These are phyloP conservation scores for Aspergillus ibericus DNA, from an alignment of 2,329 filamentous ascomycete species.

Conservation along the genomic window DNA sequence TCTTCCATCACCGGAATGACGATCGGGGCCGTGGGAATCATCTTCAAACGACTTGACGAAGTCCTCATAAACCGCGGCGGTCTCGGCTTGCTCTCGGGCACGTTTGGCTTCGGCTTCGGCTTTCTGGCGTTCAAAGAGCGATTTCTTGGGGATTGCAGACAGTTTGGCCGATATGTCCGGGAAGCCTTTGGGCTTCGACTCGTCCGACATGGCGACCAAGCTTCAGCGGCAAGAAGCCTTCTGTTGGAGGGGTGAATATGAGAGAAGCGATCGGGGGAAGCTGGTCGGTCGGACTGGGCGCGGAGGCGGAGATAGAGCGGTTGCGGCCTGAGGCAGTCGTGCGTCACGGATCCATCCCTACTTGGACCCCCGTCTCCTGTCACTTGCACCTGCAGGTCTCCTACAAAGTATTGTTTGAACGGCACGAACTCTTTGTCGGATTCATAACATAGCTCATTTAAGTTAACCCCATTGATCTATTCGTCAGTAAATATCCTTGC, in stretches of 20 bases:
- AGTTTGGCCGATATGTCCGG: conserved; percentile 76
- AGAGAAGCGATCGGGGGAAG: conserved; percentile 6
- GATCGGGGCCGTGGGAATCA: conserved; percentile 30
- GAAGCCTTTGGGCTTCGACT: conserved; percentile 51
- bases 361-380: too few relatives aligned
- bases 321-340: not conserved
- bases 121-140: conserved; percentile 82
- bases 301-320: not conserved
- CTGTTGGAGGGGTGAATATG: conserved; percentile 6
- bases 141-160: conserved; percentile 77
- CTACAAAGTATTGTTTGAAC: too few relatives aligned
- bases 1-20: conserved; percentile 25
- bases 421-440: too few relatives aligned
- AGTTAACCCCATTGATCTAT: too few relatives aligned
- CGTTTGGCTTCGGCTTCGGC: conserved; percentile 88
- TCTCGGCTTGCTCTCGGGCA: conserved; percentile 79
- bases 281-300: not conserved
- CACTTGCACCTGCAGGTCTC: too few relatives aligned
- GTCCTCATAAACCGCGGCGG: conserved; percentile 79
- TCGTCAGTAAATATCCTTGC: too few relatives aligned
- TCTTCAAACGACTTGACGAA: conserved; percentile 72
- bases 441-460: too few relatives aligned
- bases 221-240: conserved; percentile 25
- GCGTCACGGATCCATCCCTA: not conserved
- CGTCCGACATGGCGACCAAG: conserved; percentile 38